These are phyloP conservation scores for Raddia distichophylla DNA, from an alignment of 176 grass and related monocot species.

Conservation along the genomic window DNA sequence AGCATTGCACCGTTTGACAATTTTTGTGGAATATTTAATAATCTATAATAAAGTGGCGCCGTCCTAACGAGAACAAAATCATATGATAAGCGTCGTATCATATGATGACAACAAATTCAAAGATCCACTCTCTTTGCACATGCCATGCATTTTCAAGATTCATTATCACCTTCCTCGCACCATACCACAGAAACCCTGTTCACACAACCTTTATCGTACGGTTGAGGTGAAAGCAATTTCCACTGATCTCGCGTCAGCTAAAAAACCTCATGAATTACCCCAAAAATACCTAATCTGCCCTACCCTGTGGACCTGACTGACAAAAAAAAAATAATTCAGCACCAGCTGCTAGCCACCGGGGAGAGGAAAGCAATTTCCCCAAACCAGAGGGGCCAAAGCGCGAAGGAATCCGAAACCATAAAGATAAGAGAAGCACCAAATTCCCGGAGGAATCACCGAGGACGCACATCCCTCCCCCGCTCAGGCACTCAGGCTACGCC, in stretches of 20 bases:
- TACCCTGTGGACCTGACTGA: too few relatives aligned
- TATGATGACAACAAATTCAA: neutral
- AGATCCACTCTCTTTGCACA: neutral
- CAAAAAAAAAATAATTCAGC: too few relatives aligned
- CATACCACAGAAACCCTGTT: neutral
- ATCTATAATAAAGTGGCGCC: too few relatives aligned
- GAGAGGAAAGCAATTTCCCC: neutral
- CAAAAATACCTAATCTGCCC: too few relatives aligned
- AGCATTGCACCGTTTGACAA: too few relatives aligned
- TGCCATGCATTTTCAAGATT: neutral
- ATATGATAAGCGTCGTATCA: neutral
- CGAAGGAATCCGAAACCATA: neutral
- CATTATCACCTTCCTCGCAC: neutral
- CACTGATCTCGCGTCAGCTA: too few relatives aligned
- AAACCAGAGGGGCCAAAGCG: neutral
- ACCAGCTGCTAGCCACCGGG: neutral
- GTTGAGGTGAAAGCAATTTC: too few relatives aligned
- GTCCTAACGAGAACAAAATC: neutral
- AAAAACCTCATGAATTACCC: too few relatives aligned
- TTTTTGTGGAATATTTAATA: too few relatives aligned
- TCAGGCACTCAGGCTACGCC: neutral
- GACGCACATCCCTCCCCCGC: neutral
- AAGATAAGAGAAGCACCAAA: neutral
- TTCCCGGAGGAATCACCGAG: constrained; percentile 30
- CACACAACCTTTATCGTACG: neutral